Evolutionary conservation across 2,329 filamentous ascomycete species (phyloP), one percentile per base, ranked within the genome.

Genomic region (Zymoseptoria pseudotritici): DNA sequence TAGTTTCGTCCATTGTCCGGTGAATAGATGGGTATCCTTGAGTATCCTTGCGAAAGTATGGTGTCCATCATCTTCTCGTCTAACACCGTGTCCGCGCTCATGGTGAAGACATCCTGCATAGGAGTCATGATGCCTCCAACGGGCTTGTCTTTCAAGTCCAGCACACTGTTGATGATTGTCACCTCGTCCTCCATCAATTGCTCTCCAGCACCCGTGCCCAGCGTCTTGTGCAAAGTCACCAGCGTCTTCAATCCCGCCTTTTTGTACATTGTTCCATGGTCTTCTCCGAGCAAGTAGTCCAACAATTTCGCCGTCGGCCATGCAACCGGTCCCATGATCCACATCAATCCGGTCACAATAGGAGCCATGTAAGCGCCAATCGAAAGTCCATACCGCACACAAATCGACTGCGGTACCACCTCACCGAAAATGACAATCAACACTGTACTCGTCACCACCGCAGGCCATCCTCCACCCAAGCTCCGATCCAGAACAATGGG

Each of bases 391-490:
- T 94, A 97, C 69, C 94, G 90, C 64, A 97, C 94, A 74, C 94
- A 99, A 67, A 97, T 84, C 22, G 93, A 97, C 74, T 99, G 94
- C 31, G 94, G 94, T 24, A 96, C 89, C 64, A 99, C 86, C 79
- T 99, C 94, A 68, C 94, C 94, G 73, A 99, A 99, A 68, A 99
- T 97, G 73, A 99, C 92, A 75, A 99, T 97, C 63, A 97, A 78
- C 13, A 95, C 84, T 1, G 94, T 99, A 79, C 91, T 95, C 69
- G 92, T 91, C 56, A 97, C 82, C 21, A 97, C 91, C 62, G 94
- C 94, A 62, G 93, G 92, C 80, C 95, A 92, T 65, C 94, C 94
- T 66, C 94, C 94, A 29, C 94, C 94, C 19, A 99, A 83, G 59
- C 91, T 96, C 59, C 94, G 83, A 76, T 99, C 94, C 56, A 99